phyloP scores from a whole-genome alignment of 2,329 filamentous ascomycete species.

The Aspergillus sp. region DNA sequence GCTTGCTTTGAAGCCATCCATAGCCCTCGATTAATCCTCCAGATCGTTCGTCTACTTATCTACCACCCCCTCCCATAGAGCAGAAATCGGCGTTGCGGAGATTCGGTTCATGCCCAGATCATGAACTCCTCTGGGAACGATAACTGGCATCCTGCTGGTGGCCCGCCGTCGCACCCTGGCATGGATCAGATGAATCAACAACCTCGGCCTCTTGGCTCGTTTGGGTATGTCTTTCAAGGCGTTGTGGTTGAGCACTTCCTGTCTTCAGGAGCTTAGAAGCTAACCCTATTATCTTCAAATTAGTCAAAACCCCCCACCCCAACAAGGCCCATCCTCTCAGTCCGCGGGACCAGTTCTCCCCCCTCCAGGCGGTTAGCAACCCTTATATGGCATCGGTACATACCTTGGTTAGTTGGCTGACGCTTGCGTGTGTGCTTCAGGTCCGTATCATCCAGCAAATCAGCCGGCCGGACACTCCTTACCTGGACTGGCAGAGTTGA shows the following conservation, averaged over 20 bases:
- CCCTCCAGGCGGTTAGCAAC: slow-evolving; percentile 33
- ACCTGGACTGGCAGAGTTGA: slow-evolving; percentile 43
- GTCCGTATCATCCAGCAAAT: slow-evolving; percentile 37
- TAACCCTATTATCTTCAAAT: not conserved
- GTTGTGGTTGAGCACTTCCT: not conserved
- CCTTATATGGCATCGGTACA: not conserved
- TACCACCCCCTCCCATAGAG: no score
- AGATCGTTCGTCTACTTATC: not conserved
- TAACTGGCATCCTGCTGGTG: slow-evolving; percentile 37
- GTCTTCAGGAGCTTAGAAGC: no score
- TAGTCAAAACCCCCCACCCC: slow-evolving; percentile 34
- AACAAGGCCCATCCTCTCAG: slow-evolving; percentile 35
- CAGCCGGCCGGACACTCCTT: slow-evolving; percentile 42
- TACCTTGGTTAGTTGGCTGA: slow-evolving; percentile 10
- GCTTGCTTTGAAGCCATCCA: slow-evolving; percentile 6
- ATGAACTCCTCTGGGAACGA: slow-evolving; percentile 41
- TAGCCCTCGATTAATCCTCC: slow-evolving; percentile 1
- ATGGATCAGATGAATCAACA: slow-evolving; percentile 40
- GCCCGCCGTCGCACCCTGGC: slow-evolving; percentile 36
- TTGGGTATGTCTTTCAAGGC: slow-evolving; percentile 31
- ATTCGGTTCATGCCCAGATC: slow-evolving; percentile 18
- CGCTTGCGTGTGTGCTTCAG: slow-evolving; percentile 14
- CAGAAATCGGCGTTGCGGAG: no score
- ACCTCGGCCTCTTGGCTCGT: slow-evolving; percentile 39
- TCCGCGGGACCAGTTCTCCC: slow-evolving; percentile 35